A percentile compares a stretch with the other conserved stretches of the same genome.
Evolutionary conservation across 768 basidiomycete species (phyloP).

Genomic region (Suillus discolor): DNA sequence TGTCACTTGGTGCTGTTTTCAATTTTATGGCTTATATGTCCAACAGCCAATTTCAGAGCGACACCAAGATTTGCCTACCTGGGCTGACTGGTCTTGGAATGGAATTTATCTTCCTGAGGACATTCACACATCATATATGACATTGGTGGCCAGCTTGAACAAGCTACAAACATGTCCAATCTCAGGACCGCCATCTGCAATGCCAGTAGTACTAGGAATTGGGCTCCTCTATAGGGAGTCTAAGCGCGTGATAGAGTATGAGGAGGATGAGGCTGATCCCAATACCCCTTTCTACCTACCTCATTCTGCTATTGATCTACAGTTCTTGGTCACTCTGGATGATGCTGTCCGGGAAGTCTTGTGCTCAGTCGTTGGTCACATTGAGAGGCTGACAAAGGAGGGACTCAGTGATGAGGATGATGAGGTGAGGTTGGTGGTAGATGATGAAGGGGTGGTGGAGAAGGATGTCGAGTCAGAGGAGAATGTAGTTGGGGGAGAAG

Average conservation of each 20-base stretch:
- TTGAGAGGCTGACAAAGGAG: neutral
- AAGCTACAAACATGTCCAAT: neutral
- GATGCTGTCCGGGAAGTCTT: neutral
- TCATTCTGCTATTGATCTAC: neutral
- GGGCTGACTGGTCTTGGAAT: conserved; percentile 8
- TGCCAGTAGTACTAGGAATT: neutral
- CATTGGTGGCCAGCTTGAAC: neutral
- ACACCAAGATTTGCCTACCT: neutral
- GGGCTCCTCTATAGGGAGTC: neutral
- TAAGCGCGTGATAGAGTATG: neutral
- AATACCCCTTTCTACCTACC: neutral
- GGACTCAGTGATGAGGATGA: neutral
- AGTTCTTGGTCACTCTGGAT: neutral
- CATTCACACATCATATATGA: neutral
- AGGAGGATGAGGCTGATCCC: neutral
- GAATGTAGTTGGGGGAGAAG: neutral
- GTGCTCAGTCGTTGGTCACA: neutral
- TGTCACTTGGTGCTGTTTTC: neutral
- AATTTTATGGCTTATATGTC: neutral
- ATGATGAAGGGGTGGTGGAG: too few species aligned
- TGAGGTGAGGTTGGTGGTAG: too few species aligned
- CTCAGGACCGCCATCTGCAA: neutral
- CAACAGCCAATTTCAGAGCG: neutral
- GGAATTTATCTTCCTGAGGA: neutral
- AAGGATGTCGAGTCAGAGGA: too few species aligned